phyloP scores from a whole-genome alignment of 192 early-diverging fungal species.

The Anaeromyces robustus region DNA sequence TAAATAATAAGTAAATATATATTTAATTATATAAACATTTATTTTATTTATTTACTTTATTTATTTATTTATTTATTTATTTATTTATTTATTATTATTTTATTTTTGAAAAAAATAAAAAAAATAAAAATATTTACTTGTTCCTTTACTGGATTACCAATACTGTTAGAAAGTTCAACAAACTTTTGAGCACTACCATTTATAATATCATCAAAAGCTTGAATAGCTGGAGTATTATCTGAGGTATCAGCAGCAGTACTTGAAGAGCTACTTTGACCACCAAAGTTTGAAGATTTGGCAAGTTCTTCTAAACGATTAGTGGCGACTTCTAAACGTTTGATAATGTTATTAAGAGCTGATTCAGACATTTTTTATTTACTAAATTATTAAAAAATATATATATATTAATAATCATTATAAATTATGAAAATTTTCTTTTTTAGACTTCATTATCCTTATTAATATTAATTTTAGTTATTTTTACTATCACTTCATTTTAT shows the following conservation, averaged over 20 bases:
- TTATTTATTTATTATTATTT: too few species aligned
- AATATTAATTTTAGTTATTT: too few species aligned
- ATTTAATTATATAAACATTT: too few species aligned
- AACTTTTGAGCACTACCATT: conserved; percentile 18
- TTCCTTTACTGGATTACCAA: conserved; percentile 46
- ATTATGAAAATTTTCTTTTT: too few species aligned
- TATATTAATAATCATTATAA: too few species aligned
- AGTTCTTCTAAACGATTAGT: conserved; percentile 80
- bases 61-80: too few species aligned
- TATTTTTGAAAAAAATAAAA: conserved; percentile 1
- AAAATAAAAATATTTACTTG: conserved; percentile 20
- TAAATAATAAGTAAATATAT: too few species aligned
- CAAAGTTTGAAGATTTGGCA: conserved; percentile 21
- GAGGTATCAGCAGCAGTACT: conserved; percentile 20
- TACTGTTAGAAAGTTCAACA: conserved; percentile 15
- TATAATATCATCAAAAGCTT: conserved; percentile 37
- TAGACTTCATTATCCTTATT: too few species aligned
- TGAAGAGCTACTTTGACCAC: conserved; percentile 6
- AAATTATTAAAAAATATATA: not conserved
- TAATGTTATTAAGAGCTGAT: conserved; percentile 38
- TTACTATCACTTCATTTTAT: too few species aligned
- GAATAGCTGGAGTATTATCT: conserved; percentile 22
- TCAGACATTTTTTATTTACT: not conserved
- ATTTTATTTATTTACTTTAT: too few species aligned
- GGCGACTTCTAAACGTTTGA: conserved; percentile 84